Evolutionary conservation across 2,329 filamentous ascomycete genomes (phyloP), one percentile per base, ranked within the genome.

Genomic region (Pleoardoris graminearum): DNA sequence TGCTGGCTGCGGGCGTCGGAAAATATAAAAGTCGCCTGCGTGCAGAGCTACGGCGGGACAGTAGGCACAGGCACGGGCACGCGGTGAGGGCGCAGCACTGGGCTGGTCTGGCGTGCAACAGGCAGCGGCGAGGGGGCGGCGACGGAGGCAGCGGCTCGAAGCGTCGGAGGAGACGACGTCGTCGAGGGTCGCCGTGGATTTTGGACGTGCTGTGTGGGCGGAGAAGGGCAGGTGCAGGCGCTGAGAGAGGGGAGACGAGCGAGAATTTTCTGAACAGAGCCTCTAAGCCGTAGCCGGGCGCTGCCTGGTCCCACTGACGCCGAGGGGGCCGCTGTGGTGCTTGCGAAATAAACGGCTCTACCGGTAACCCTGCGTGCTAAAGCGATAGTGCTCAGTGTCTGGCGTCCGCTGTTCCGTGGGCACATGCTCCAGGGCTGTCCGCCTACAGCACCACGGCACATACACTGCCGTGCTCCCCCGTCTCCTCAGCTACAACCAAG

Each of bases 121-220:
- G 56, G 57, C 52, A 58, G 57, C 60, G 61, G 60, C 60, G 54
- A 55, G 43, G 16, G 50, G 57, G 58, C 41, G 60, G 52, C 57
- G 63, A 46, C 55, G 60, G 55, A 59, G 59, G 62, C 58, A 59
- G 61, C 65, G 64, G 57, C 59, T 66, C 59, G 59, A 62, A 53
- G 30, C 41, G 54, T 19, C 30, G 58, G 56, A 63, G 53, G 51
- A 42, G 42, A 53, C 41, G 57, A 61, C 57, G 55, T 53, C 51
- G 48, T 60, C 62, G 56, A 62, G 58, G 60, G 54, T 64, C 60
- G 64, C 65, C 60, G 55, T 48, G 63, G 50, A 70, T 66, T 68
- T 69, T 69, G 63, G 32, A 48, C 42, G 48, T 35, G 55, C 54
- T 51, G 61, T 68, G 65, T 69, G 67, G 30, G 43, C 27, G 39